phyloP scores from a whole-genome alignment of 192 early-diverging fungal species.

The Backusella tarrabulga region DNA sequence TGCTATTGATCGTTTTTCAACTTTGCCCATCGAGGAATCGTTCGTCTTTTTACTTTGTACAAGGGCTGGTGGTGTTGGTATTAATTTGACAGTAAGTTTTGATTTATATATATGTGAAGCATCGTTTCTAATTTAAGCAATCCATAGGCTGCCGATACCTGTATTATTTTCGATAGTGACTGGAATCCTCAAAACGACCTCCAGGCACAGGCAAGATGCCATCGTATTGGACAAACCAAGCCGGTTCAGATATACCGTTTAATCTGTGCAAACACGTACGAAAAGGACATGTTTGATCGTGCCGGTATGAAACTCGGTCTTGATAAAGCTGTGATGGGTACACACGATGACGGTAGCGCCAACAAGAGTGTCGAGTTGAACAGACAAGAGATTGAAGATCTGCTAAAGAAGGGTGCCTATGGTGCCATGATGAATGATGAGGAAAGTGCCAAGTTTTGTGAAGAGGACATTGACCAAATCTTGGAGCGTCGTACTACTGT shows the following conservation, averaged over 20 bases:
- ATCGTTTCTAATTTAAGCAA: background rate
- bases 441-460: constrained; percentile 69
- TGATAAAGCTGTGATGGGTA: constrained; percentile 70
- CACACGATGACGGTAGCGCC: constrained; percentile 44
- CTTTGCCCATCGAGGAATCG: constrained; percentile 60
- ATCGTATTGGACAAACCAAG: constrained; percentile 89
- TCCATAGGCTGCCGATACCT: constrained; percentile 71
- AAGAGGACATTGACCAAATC: constrained; percentile 89
- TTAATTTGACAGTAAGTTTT: constrained; percentile 67
- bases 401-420: constrained; percentile 88
- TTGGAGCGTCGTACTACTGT: constrained; percentile 74
- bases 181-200: constrained; percentile 93
- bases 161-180: constrained; percentile 85
- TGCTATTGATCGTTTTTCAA: constrained; percentile 81
- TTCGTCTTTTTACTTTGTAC: constrained; percentile 89
- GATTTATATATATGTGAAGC: background rate
- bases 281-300: constrained; percentile 88
- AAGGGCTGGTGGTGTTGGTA: constrained; percentile 83
- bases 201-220: constrained; percentile 80
- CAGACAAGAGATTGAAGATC: constrained; percentile 80
- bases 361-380: constrained; percentile 53
- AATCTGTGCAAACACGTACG: constrained; percentile 81
- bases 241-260: constrained; percentile 76
- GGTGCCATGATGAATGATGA: constrained; percentile 86
- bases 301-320: constrained; percentile 86